Conservation (phyloP, 1,284 basidiomycete genomes). For the Xerocomus cyaneibrunnescens region DNA sequence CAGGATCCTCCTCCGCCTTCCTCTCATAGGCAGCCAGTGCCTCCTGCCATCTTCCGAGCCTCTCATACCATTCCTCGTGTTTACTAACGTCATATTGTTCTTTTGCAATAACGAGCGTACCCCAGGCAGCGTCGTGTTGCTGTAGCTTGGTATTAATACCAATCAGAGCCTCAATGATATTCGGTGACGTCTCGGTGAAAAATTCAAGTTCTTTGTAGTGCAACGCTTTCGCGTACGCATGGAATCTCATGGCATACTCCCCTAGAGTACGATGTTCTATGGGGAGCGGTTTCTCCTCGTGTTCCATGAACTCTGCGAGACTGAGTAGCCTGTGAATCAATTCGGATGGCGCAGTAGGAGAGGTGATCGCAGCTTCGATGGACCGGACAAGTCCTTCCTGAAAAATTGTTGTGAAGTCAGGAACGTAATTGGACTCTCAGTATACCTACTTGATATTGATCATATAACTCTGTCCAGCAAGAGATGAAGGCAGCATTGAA, state of each 20-base stretch:
- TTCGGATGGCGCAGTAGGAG: slow-evolving; percentile 78
- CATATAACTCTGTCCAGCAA: slow-evolving; percentile 96
- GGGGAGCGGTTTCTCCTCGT: slow-evolving; percentile 95
- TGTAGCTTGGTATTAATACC: slow-evolving; percentile 97
- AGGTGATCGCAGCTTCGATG: slow-evolving; percentile 89
- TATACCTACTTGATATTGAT: slow-evolving; percentile 82
- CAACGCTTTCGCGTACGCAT: slow-evolving; percentile 96
- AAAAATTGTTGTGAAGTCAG: slow-evolving; percentile 7
- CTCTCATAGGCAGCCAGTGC: slow-evolving; percentile 88
- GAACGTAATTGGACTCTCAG: neutral
- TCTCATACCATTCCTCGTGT: slow-evolving; percentile 97
- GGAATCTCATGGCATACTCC: slow-evolving; percentile 91
- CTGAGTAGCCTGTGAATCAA: slow-evolving; percentile 94
- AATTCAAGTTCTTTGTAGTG: slow-evolving; percentile 99
- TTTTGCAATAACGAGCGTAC: slow-evolving; percentile 85
- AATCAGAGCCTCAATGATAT: slow-evolving; percentile 93
- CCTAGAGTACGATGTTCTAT: slow-evolving; percentile 94
- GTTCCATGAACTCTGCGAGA: slow-evolving; percentile 99
- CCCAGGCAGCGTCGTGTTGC: slow-evolving; percentile 96
- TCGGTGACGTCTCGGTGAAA: slow-evolving; percentile 85
- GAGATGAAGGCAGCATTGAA: slow-evolving; percentile 99
- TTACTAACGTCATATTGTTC: slow-evolving; percentile 84
- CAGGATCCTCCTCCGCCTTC: slow-evolving; percentile 68
- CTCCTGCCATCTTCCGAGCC: slow-evolving; percentile 96
- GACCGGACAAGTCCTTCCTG: slow-evolving; percentile 93